Evolutionary conservation across 179 eudicot species (phyloP).

Genomic region (Camellia oleifera): DNA sequence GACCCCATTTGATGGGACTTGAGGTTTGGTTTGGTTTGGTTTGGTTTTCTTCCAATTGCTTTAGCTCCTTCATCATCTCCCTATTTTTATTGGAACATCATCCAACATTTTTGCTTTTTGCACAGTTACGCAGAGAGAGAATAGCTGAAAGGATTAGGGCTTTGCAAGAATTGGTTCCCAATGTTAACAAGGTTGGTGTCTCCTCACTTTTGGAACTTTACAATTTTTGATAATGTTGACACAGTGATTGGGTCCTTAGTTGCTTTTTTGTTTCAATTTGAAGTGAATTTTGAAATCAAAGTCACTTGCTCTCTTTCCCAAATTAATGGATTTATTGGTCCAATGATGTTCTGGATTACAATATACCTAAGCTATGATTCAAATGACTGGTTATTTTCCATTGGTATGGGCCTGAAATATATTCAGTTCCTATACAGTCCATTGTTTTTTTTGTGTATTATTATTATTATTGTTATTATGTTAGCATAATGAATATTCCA

Average conservation of each 20-base stretch:
- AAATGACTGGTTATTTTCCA: too few relatives aligned
- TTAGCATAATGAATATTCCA: too few relatives aligned
- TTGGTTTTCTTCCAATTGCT: not conserved
- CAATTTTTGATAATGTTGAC: not conserved
- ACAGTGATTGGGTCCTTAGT: not conserved
- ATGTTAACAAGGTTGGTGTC: conserved; percentile 70
- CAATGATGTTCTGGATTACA: not conserved
- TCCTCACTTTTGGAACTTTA: conserved; percentile 1
- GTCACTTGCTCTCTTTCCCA: not conserved
- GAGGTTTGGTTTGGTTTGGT: too few relatives aligned
- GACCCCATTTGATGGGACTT: too few relatives aligned
- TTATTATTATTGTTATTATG: too few relatives aligned
- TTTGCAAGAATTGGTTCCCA: conserved; percentile 90
- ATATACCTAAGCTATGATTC: too few relatives aligned
- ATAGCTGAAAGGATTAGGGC: conserved; percentile 94
- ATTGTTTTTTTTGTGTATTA: too few relatives aligned
- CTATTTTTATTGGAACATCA: not conserved
- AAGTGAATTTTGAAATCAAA: too few relatives aligned
- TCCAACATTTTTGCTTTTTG: not conserved
- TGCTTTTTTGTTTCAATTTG: not conserved
- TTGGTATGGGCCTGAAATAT: too few relatives aligned
- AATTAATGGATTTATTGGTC: not conserved
- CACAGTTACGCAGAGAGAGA: conserved; percentile 78
- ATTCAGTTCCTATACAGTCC: too few relatives aligned
- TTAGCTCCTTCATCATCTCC: not conserved